phyloP scores from a whole-genome alignment of 345 rosid genomes.

The Heritiera fomes region DNA sequence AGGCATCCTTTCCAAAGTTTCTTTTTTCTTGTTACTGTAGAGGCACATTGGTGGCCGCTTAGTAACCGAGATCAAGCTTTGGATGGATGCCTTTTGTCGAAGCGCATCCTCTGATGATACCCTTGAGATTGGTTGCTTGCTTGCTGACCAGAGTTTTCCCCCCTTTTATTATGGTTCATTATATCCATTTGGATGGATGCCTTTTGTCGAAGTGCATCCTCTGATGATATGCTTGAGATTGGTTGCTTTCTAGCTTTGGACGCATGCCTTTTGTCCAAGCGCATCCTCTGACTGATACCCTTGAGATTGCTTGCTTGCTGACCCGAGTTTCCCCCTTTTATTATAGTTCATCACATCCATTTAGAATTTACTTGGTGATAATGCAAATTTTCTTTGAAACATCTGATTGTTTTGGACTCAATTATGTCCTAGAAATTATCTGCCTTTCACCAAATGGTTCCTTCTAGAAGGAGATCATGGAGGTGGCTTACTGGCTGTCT shows the following conservation, averaged over 20 bases:
- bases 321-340: too few species aligned
- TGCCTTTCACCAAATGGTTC: too few species aligned
- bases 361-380: neutral
- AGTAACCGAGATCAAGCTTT: constrained; percentile 19
- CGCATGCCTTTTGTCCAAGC: too few species aligned
- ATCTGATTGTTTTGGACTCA: neutral
- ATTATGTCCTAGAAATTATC: too few species aligned
- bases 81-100: constrained; percentile 37
- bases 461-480: too few species aligned
- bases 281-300: too few species aligned
- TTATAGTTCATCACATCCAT: too few species aligned
- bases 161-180: neutral
- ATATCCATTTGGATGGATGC: neutral
- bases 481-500: too few species aligned
- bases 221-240: too few species aligned
- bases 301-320: too few species aligned
- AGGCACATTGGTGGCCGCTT: neutral
- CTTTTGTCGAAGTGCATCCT: too few species aligned
- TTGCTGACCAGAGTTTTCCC: constrained; percentile 39
- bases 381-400: neutral
- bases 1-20: constrained; percentile 28
- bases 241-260: too few species aligned
- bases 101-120: constrained; percentile 46
- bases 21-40: neutral
- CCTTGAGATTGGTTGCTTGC: constrained; percentile 35